These are phyloP conservation scores for Noccaea bulbosa DNA, from an alignment of 345 rosid genomes.

Conservation along the genomic window DNA sequence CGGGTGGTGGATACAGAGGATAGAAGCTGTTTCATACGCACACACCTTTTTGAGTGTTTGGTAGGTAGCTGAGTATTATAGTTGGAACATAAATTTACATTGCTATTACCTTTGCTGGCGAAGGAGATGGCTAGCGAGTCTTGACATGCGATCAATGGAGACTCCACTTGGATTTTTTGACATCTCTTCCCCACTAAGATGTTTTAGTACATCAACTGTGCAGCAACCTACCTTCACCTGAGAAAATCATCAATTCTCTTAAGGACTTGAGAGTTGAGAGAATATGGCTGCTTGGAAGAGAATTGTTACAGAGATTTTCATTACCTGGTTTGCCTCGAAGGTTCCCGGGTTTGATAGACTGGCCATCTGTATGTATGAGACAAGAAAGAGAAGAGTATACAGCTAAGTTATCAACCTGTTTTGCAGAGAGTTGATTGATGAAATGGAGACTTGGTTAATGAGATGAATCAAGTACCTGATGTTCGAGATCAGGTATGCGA, in stretches of 20 bases:
- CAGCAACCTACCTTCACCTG: slow-evolving; percentile 94
- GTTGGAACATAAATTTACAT: slow-evolving; percentile 7
- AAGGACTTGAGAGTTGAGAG: slow-evolving; percentile 5
- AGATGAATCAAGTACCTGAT: slow-evolving; percentile 59
- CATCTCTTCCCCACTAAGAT: slow-evolving; percentile 87
- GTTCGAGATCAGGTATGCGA: slow-evolving; percentile 48
- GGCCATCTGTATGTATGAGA: slow-evolving; percentile 53
- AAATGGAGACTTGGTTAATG: slow-evolving; percentile 7
- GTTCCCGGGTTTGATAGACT: slow-evolving; percentile 80
- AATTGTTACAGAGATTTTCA: not conserved
- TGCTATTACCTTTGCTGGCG: slow-evolving; percentile 60
- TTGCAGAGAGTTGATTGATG: not conserved
- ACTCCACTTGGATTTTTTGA: slow-evolving; percentile 67
- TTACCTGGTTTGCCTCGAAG: slow-evolving; percentile 81
- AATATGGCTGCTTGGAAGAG: slow-evolving; percentile 3
- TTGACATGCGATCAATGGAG: slow-evolving; percentile 74
- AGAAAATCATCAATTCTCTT: not conserved
- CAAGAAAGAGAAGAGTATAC: slow-evolving; percentile 5
- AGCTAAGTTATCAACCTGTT: not conserved
- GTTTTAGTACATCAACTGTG: slow-evolving; percentile 85
- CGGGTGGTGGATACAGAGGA: slow-evolving; percentile 87
- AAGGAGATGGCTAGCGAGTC: slow-evolving; percentile 82
- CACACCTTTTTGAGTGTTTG: slow-evolving; percentile 15
- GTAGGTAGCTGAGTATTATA: not conserved
- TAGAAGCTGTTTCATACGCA: slow-evolving; percentile 63